These are phyloP conservation scores for Neopestalotiopsis sp. DNA, from an alignment of 2,329 filamentous ascomycete species.

Conservation along the genomic window DNA sequence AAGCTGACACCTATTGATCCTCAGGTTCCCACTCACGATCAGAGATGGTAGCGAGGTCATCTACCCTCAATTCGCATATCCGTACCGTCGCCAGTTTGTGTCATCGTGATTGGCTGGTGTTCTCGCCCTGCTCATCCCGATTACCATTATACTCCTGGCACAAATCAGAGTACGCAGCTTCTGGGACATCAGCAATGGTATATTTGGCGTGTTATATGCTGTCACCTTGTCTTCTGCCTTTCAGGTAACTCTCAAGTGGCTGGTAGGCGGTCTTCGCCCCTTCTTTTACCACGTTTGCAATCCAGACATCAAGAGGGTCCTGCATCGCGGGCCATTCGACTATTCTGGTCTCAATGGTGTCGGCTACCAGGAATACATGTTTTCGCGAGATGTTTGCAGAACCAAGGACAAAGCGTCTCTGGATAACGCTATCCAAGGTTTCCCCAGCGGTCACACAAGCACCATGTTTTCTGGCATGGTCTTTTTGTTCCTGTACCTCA, in stretches of 20 bases:
- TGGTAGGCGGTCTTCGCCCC: conserved; percentile 67
- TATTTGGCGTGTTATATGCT: conserved; percentile 65
- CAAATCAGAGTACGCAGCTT: conserved; percentile 62
- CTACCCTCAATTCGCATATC: conserved; percentile 68
- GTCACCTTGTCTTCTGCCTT: conserved; percentile 65
- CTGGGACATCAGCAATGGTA: conserved; percentile 66
- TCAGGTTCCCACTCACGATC: conserved; percentile 63
- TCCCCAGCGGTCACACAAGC: conserved; percentile 72
- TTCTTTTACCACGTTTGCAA: conserved; percentile 70
- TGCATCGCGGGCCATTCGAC: conserved; percentile 36
- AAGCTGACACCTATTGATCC: not conserved
- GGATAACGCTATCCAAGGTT: conserved; percentile 66
- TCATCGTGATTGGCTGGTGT: conserved; percentile 63
- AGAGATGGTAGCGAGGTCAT: conserved; percentile 62
- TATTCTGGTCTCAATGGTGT: conserved; percentile 44
- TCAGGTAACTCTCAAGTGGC: conserved; percentile 69
- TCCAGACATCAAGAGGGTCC: conserved; percentile 53
- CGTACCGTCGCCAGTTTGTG: conserved; percentile 65
- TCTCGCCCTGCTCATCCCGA: conserved; percentile 61
- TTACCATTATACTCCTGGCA: conserved; percentile 58
- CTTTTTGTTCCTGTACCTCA: conserved; percentile 71
- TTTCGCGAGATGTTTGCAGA: conserved; percentile 66
- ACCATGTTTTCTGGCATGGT: conserved; percentile 68
- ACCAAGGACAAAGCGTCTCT: conserved; percentile 56
- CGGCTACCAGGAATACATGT: conserved; percentile 67